Evolutionary conservation across 129 eudicot species (phyloP), one percentile per base, ranked within the genome.

Genomic region (Pittosporum tobira): DNA sequence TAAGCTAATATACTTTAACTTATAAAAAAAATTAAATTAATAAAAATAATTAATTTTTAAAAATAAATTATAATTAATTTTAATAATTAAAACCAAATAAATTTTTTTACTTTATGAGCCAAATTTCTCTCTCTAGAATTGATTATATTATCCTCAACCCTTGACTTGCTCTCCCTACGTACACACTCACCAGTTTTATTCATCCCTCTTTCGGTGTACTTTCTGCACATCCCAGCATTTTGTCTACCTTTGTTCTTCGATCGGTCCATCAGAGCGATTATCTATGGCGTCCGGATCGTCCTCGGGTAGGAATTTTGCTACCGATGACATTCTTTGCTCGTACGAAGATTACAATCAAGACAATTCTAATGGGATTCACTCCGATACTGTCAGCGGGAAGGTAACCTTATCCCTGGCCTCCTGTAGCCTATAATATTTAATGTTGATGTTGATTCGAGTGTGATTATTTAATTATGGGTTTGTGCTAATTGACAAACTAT

Each of bases 251-350:
- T 21, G 21, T 19, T 6, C 26, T 44, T 53, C 57, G 52, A 31
- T 37, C 13, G 42, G 46, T 61, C 34, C 2, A 43, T 2, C 37
- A 14, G 7, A 16, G 23, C 16, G 1, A 24, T 40, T 28, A 36
- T 57, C 51, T 26, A 90, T 90, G 98, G 95, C 94, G 38, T 90
- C 97, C 31, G 94, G 97, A 57, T 85, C 97, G 20, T 80, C 97
- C 9, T 65, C 89, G 50, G 79, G 74, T 25, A 68, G 81, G 28
- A 50, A 83, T 78, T 83, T 80, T 65, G 87, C 79, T 16, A 70
- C 87, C 19, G 95, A 85, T 65, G 97, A 90, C 71, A 80, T 90
- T 27, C 84, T 90, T 28, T 82, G 89, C 65, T 85, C 97, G 11
- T 82, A 83, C 72, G 94, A 90, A 56, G 94, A 86, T 67, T 83